Base-by-base conservation (phyloP, 2,329 filamentous ascomycete genomes). In the Dothideomycetes sp. region DNA sequence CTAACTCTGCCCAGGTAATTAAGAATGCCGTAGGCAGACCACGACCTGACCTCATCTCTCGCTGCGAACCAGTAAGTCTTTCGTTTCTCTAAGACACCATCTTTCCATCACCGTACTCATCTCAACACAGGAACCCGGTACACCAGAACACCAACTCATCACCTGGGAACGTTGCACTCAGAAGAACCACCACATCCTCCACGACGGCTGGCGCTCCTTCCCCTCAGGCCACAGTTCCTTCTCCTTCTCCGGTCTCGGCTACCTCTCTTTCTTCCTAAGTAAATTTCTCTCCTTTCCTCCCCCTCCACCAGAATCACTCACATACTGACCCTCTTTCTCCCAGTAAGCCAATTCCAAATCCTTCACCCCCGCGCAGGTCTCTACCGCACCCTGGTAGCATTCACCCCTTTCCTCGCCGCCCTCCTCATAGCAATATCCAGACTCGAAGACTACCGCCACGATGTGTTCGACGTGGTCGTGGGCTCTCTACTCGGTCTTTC, bases 21-120 rank as follows among this genome's bases (percentile, higher is more conserved):
- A 98, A 98, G 64, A 94, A 94, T 57, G 74, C 82, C 8, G 83
- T 89, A 18, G 85, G 85, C 7, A 68, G 85, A 9, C 85, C 87
- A 20, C 76, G 89, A 5, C 89, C 89, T 4, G 89, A 96, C 61
- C 67, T 95, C 24, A 76, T 96, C 29, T 78, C 82, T n/a, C 79
- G 91, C 25, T 98, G 91, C 64, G 80, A 83, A 49, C 88, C 91
- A 1, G 64, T 60, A 42, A 59, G 28, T 56, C 27, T 30, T 15
- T 15, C 27, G 27, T 25, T 25, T 25, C 12, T 12, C 23, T 12
- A 30, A 15, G n/a, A n/a, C n/a, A n/a, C n/a, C n/a, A n/a, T n/a
- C n/a, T n/a, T 30, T 6, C 27, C 8, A 6, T 8, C 27, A n/a
- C 7, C 27, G 16, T 30, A 30, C 27, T 44, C 13, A 41, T 32